Evolutionary conservation across 306 rosid genomes (phyloP).

Genomic region (Casuarina cunninghamiana): DNA sequence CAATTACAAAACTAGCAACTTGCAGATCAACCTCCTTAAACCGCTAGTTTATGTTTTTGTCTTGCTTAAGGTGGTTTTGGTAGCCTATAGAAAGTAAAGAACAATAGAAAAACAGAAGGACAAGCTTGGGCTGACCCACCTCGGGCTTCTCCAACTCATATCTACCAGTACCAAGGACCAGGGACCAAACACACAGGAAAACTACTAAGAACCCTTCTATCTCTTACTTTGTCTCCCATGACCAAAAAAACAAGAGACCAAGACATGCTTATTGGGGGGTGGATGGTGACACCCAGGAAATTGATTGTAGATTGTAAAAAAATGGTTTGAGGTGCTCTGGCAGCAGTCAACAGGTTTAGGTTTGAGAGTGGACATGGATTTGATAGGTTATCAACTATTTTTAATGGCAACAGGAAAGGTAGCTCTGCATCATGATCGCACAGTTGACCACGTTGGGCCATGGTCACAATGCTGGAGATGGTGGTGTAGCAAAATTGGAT

Average conservation of each 20-base stretch:
- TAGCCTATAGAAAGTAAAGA: too few relatives aligned
- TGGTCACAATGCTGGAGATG: neutral
- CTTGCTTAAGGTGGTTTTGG: too few relatives aligned
- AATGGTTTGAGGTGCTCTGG: neutral
- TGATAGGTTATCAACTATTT: neutral
- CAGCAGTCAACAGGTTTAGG: too few relatives aligned
- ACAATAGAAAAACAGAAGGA: too few relatives aligned
- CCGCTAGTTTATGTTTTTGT: neutral
- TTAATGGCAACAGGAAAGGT: neutral
- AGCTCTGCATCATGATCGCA: neutral
- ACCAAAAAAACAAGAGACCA: neutral
- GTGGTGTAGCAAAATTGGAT: neutral
- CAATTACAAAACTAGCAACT: neutral
- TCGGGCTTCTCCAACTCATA: too few relatives aligned
- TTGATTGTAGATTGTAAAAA: neutral
- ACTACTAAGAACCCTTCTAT: too few relatives aligned
- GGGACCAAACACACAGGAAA: too few relatives aligned
- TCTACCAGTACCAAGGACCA: too few relatives aligned
- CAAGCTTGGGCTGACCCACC: too few relatives aligned
- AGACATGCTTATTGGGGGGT: neutral
- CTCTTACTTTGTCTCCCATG: neutral
- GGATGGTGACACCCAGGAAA: too few relatives aligned
- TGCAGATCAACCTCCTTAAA: neutral
- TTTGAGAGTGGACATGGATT: neutral
- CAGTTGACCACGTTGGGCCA: neutral